Conservation (phyloP, 768 basidiomycete genomes). For the Scleroderma citrinum region DNA sequence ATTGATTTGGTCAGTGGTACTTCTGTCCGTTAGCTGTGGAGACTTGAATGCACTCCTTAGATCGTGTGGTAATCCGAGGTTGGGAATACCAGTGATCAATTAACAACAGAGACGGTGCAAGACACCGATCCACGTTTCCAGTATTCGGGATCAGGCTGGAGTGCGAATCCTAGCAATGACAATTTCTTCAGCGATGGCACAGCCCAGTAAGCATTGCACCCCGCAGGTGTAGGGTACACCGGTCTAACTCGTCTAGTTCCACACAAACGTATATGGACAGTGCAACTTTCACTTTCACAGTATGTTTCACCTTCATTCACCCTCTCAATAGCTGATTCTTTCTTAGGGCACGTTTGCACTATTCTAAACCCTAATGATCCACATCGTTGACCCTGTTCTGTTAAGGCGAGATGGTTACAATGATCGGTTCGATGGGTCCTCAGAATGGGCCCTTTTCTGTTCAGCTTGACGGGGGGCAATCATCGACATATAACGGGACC, state of each 20-base stretch:
- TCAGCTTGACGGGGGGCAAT: slow-evolving; percentile 28
- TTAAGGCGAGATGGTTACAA: slow-evolving; percentile 38
- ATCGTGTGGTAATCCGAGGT: slow-evolving; percentile 25
- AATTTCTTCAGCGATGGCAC: slow-evolving; percentile 38
- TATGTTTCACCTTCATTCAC: slow-evolving; percentile 15
- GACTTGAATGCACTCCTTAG: slow-evolving; percentile 4
- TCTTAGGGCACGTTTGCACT: slow-evolving; percentile 15
- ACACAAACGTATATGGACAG: slow-evolving; percentile 28
- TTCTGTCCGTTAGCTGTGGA: background rate
- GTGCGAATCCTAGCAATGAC: slow-evolving; percentile 21
- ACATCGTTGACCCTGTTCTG: background rate
- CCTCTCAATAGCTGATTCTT: slow-evolving; percentile 2
- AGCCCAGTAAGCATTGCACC: slow-evolving; percentile 30
- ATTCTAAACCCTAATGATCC: background rate
- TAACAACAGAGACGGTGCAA: slow-evolving; percentile 19
- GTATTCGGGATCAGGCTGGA: slow-evolving; percentile 34
- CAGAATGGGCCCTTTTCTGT: slow-evolving; percentile 29
- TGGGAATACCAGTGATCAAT: slow-evolving; percentile 9
- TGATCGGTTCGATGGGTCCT: slow-evolving; percentile 39
- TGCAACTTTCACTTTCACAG: slow-evolving; percentile 35
- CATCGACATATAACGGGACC: slow-evolving; percentile 6
- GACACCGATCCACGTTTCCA: slow-evolving; percentile 34
- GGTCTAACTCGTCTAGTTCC: slow-evolving; percentile 19
- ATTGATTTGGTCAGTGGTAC: slow-evolving; percentile 38
- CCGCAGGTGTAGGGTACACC: too few species aligned